Evolutionary conservation across 2,329 filamentous ascomycete species (phyloP), one percentile per base, ranked within the genome.

Genomic region (Aspergillus luchuensis): DNA sequence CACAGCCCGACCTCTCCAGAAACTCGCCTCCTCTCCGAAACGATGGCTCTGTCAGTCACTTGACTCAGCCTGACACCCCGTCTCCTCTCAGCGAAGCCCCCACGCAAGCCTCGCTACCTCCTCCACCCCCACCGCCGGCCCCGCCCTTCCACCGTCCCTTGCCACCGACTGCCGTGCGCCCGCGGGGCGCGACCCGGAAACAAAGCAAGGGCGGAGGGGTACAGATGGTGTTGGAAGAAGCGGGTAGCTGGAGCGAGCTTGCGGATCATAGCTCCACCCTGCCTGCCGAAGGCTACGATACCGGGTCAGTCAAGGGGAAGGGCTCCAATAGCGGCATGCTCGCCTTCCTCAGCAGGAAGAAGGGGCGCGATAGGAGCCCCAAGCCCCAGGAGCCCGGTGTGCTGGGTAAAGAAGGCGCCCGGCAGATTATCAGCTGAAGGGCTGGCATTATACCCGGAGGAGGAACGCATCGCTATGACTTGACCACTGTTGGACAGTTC

Each of bases 381-480:
- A 97, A 97, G 79, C 93, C 93, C 25, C 94, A 92, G 75, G 93
- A 98, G 79, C 86, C 92, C 58, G 95, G 95, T 60, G 93, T 99
- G 7, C 74, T 99, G 60, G 95, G 95, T 59, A 98, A 98, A 74
- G 93, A 98, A 75, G 95, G 95, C 15, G 93, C 95, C 10, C 85
- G 95, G 73, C 89, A 92, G 65, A 85, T 94, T 59, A 89, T 94
- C 72, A 88, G 86, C 69, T 90, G 81, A 66, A 43, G 49, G 51
- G 25, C 39, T 19, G 11, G 25, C 21, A 43, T 25, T 56, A 45
- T 45, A 28, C n/a, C 13, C 39, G 39, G 53, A 56, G 53, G 13
- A 45, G 28, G 28, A 56, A 28, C 17, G 23, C 10, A 47, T 47
- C 39, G 53, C 25, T 45, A 30, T 56, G 28, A 36, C 25, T 56